Percentiles rank a stretch among this genome's conserved stretches.
Conservation (phyloP, 306 rosid genomes). For the Castanopsis chinensis region DNA sequence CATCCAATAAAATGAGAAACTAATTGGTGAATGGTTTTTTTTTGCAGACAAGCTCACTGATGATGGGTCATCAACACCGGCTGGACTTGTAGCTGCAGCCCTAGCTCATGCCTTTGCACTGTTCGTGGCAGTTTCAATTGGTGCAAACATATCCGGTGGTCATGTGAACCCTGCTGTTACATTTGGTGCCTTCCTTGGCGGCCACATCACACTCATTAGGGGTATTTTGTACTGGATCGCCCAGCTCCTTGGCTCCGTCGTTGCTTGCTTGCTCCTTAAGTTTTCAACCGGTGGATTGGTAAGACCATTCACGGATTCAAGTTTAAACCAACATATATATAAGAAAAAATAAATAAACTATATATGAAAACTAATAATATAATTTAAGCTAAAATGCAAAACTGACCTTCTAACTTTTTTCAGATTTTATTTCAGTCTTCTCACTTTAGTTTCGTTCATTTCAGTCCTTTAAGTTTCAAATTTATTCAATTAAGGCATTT, state of each 20-base stretch:
- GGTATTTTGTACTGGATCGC: conserved; percentile 74
- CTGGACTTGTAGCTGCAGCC: conserved; percentile 66
- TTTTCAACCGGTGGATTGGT: conserved; percentile 73
- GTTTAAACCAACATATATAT: too few relatives aligned
- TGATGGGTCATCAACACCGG: conserved; percentile 58
- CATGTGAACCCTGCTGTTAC: conserved; percentile 87
- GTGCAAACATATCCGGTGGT: conserved; percentile 75
- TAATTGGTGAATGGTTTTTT: neutral
- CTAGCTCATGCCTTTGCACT: conserved; percentile 67
- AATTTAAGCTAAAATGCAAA: too few relatives aligned
- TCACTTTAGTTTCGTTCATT: too few relatives aligned
- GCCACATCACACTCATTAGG: conserved; percentile 61
- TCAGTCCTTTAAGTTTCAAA: too few relatives aligned
- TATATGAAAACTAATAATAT: too few relatives aligned
- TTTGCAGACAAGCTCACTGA: conserved; percentile 62
- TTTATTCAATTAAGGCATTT: too few relatives aligned
- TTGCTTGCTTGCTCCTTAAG: conserved; percentile 77
- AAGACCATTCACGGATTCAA: conserved; percentile 1
- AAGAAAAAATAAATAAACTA: too few relatives aligned
- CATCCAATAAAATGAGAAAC: neutral
- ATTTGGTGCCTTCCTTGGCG: conserved; percentile 74
- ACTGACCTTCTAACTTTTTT: too few relatives aligned
- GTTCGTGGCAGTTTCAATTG: conserved; percentile 72
- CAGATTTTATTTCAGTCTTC: too few relatives aligned
- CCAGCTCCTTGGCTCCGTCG: conserved; percentile 73